Conservation (phyloP, 352 stramenopile genomes). For the Phytophthora ramorum region DNA sequence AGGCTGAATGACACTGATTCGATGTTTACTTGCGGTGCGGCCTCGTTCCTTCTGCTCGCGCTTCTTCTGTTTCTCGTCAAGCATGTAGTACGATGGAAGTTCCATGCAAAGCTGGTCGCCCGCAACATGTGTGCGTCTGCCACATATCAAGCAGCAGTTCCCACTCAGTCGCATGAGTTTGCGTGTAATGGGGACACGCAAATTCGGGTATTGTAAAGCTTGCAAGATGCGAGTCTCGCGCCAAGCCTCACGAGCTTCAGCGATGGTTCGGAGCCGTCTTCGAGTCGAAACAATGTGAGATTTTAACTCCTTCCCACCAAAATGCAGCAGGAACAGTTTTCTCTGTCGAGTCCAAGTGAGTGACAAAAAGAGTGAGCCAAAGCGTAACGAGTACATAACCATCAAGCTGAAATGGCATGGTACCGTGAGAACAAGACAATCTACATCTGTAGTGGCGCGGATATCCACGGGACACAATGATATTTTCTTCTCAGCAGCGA, state of each 20-base stretch:
- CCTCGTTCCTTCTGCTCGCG: slow-evolving; percentile 42
- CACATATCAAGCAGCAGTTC: slow-evolving; percentile 83
- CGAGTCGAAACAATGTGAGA: slow-evolving; percentile 58
- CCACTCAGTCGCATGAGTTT: slow-evolving; percentile 87
- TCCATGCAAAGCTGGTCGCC: slow-evolving; percentile 87
- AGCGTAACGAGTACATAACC: not conserved
- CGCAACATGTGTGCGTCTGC: slow-evolving; percentile 68
- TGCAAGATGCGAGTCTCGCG: slow-evolving; percentile 79
- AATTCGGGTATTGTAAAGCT: slow-evolving; percentile 67
- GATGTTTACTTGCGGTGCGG: slow-evolving; percentile 54
- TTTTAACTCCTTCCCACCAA: slow-evolving; percentile 71
- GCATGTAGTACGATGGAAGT: slow-evolving; percentile 69
- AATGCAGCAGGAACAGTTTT: slow-evolving; percentile 81
- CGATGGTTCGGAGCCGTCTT: slow-evolving; percentile 55
- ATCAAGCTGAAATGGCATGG: slow-evolving; percentile 15
- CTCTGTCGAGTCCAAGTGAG: slow-evolving; percentile 37
- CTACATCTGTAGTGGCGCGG: slow-evolving; percentile 70
- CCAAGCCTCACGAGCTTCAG: slow-evolving; percentile 68
- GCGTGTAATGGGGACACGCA: slow-evolving; percentile 78
- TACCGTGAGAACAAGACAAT: slow-evolving; percentile 81
- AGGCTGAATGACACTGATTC: slow-evolving; percentile 47
- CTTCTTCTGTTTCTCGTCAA: slow-evolving; percentile 70
- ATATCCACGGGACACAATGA: slow-evolving; percentile 75
- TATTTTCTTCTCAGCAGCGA: slow-evolving; percentile 77
- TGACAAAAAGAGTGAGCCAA: not conserved